Evolutionary conservation across 176 grass and related monocot species (phyloP).

Genomic region (Puccinellia tenuiflora): DNA sequence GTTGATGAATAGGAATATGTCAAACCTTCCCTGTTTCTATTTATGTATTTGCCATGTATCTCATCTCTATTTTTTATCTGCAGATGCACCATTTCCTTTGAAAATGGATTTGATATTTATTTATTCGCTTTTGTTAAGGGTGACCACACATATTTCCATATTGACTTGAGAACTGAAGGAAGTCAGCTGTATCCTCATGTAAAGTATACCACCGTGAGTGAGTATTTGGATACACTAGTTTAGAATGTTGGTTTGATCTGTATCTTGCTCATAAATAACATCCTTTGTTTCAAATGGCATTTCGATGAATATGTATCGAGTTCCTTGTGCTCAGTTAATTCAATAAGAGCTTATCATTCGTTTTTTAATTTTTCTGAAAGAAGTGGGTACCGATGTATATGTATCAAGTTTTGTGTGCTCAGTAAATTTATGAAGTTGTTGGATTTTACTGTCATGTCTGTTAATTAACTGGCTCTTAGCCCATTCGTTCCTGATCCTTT

Average conservation of each 20-base stretch:
- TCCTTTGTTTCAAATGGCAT: conserved; percentile 11
- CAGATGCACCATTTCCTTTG: conserved; percentile 56
- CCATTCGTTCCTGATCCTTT: not conserved
- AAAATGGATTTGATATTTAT: conserved; percentile 87
- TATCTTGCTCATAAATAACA: conserved; percentile 18
- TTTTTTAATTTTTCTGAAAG: not conserved
- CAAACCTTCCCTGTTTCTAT: conserved; percentile 8
- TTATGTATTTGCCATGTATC: not conserved
- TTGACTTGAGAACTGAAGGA: conserved; percentile 53
- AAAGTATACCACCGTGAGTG: conserved; percentile 45
- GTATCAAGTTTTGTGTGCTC: conserved; percentile 5
- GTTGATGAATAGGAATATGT: conserved; percentile 1
- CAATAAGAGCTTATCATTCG: not conserved
- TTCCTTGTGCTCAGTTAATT: conserved; percentile 15
- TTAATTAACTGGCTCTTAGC: not conserved
- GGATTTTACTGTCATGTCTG: not conserved
- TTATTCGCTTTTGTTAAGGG: conserved; percentile 91
- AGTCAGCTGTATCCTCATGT: conserved; percentile 75
- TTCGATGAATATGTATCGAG: not conserved
- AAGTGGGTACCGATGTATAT: not conserved
- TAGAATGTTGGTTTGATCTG: conserved; percentile 26
- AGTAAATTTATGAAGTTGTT: conserved; percentile 4
- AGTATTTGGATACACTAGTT: conserved; percentile 64
- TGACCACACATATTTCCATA: conserved; percentile 76
- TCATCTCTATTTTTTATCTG: conserved; percentile 25